Evolutionary conservation across 2,329 filamentous ascomycete species (phyloP), one percentile per base, ranked within the genome.

Genomic region (Claviceps sp.): DNA sequence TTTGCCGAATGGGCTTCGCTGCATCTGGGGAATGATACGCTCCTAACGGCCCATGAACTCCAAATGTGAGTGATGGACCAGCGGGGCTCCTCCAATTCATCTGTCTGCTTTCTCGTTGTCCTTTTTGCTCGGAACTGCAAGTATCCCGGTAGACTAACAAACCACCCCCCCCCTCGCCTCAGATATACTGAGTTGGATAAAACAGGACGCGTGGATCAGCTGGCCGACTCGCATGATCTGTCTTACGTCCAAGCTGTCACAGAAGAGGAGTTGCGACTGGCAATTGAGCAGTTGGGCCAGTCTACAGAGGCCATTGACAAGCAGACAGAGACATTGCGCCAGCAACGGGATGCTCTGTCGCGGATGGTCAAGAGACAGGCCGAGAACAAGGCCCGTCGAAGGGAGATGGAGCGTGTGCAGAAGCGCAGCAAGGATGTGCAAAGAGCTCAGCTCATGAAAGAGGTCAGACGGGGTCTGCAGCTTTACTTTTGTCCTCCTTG

Each of bases 231-330:
- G 39, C 66, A 73, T 52, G 71, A 79, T 56, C 57, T 75, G n/a
- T 67, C 70, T 4, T 59, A 68, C 36, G 65, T 75, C 37, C 74
- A 73, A 50, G 72, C 76, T 5, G 64, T 85, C 45, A 67, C 71
- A 14, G 81, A 86, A 52, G 68, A 75, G 26, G 80, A 86, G 49
- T 69, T 87, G 51, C 71, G 71, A 50, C 64, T 69, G 42, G 83
- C 84, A 16, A 79, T 85, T 48, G 72, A 76, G 3, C 77, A 83
- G 50, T 69, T 88, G n/a, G 73, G 78, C 53, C 71, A 71, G 39
- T 85, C 83, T 1, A 86, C 84, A 0, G 73, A 73, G 17, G 75
- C 74, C 17, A 84, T 87, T 29, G 72, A 77, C 55, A 76, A 77
- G 63, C 83, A 87, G 60, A 81, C 75, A 29, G 77, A 80, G 60